Base-by-base conservation (phyloP, 345 rosid genomes). In the Erucastrum elatum region DNA sequence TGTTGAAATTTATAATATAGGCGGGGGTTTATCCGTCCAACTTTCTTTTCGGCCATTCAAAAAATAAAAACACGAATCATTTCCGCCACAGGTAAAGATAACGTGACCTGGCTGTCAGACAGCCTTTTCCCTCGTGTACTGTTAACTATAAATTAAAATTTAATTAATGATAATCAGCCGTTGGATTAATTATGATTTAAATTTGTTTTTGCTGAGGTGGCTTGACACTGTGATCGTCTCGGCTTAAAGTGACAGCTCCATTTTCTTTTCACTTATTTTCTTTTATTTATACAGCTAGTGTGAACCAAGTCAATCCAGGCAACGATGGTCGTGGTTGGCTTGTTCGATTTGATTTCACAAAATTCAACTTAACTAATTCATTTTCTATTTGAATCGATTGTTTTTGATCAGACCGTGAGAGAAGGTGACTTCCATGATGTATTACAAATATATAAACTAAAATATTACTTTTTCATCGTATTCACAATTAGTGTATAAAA, bases 61-160 rank as follows among this genome's bases (percentile, higher is more conserved):
- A 78, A 41, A 74, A 65, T 25, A 16, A 66, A 62, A 72, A 56
- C 8, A 70, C 46, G 76, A 80, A 80, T 80, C 83, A 80, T 80
- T 80, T 75, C 83, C 76, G 64, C 83, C 80, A 75, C 76, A 70
- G 68, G 72, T 51, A 80, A 80, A 80, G 83, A 80, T 80, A 80
- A 80, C 83, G 76, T 80, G 83, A 75, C 83, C 76, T 75, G 83
- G 83, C 80, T 80, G 83, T 80, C 83, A 80, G 76, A 80, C 83
- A 80, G 83, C 83, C 83, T 80, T 75, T 75, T 41, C 79, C 64
- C 83, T 74, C 72, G 61, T 80, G 75, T 21, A 21, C 21, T 21
- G 21, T 53, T 62, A 68, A 74, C 75, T 49, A 35, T 2, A 4
- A n/a, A 53, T 79, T 51, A 11, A 34, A 34, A 6, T 9, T 49